Percentiles rank a stretch among this genome's conserved stretches.
Evolutionary conservation across 2,329 filamentous ascomycete species (phyloP).

Genomic region (Dactylellina parvicollis): DNA sequence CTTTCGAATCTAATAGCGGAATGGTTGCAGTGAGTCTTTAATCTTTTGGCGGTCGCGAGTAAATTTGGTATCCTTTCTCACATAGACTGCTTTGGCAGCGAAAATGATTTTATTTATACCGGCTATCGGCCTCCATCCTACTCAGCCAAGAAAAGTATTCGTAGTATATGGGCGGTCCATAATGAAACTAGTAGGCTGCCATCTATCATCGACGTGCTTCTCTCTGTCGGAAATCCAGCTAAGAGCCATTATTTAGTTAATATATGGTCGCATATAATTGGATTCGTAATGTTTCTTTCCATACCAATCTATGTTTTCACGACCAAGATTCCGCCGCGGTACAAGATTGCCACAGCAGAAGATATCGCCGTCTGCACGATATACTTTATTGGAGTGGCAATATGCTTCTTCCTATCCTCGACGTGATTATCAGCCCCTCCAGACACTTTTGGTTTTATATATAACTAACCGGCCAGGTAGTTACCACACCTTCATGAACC

Average conservation of each 20-base stretch:
- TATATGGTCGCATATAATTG: conserved; percentile 64
- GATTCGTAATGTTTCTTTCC: conserved; percentile 62
- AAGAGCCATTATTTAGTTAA: conserved; percentile 60
- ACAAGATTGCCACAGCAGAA: conserved; percentile 59
- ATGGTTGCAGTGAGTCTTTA: conserved; percentile 17
- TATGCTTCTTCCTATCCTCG: conserved; percentile 65
- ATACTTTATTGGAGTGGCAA: conserved; percentile 64
- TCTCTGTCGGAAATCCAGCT: neutral
- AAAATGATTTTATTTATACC: conserved; percentile 61
- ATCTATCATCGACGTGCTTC: neutral
- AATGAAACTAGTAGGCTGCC: conserved; percentile 60
- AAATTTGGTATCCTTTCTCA: neutral
- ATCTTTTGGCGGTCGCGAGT: neutral
- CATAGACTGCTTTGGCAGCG: conserved; percentile 46
- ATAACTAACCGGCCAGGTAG: conserved; percentile 58
- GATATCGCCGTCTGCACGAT: conserved; percentile 63
- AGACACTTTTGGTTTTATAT: neutral
- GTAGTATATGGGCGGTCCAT: conserved; percentile 59
- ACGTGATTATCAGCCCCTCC: conserved; percentile 57
- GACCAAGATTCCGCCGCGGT: conserved; percentile 61
- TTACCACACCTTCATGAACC: conserved; percentile 69
- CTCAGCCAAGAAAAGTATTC: conserved; percentile 57
- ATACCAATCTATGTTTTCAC: conserved; percentile 62
- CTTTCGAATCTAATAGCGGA: too few species aligned
- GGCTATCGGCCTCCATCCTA: conserved; percentile 50